Base-by-base conservation (phyloP, 305 asterid species). In the Withania somnifera region DNA sequence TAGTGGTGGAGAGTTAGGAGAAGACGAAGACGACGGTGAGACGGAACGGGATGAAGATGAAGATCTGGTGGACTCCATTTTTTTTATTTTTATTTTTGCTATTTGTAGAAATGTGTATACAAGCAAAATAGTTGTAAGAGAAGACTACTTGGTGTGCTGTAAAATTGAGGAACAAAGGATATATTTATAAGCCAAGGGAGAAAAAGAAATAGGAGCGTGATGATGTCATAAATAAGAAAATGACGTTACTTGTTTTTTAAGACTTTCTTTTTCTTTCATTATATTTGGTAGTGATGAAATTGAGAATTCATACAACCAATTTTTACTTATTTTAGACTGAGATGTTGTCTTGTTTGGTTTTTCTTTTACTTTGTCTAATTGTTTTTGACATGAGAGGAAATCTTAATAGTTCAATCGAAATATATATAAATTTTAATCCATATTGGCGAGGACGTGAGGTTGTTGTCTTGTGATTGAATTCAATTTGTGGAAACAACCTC, bases 1-100 rank as follows among this genome's bases (percentile, higher is more conserved):
- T n/a, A n/a, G 22, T 0, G 86, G 32, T 14, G 86, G 87, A 11
- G 87, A 84, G 45, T 64, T 45, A 9, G 77, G 77, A 47, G 83
- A 47, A 52, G 89, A 67, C 1, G 89, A 78, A 0, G 84, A 61
- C 0, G 88, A 81, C 15, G 88, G 88, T 0, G 89, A 86, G 2
- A 84, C 79, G 0, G 87, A 83, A 30, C 86, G 86, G 7, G 89
- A 81, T 24, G 88, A 60, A 5, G 85, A 32, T 6, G 88, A 19
- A 42, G 83, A 34, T 30, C 60, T 79, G 13, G 89, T 75, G 26
- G 84, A 83, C 60, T 84, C 91, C 93, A 90, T 91, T 15, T 71
- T n/a, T n/a, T n/a, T 52, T 30, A 15, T n/a, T 53, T 7, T 4
- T 1, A 1, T 9, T 6, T 64, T 66, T 66, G 0, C 32, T 24